phyloP scores from a whole-genome alignment of 768 basidiomycete species.

The Ramaria sp. region DNA sequence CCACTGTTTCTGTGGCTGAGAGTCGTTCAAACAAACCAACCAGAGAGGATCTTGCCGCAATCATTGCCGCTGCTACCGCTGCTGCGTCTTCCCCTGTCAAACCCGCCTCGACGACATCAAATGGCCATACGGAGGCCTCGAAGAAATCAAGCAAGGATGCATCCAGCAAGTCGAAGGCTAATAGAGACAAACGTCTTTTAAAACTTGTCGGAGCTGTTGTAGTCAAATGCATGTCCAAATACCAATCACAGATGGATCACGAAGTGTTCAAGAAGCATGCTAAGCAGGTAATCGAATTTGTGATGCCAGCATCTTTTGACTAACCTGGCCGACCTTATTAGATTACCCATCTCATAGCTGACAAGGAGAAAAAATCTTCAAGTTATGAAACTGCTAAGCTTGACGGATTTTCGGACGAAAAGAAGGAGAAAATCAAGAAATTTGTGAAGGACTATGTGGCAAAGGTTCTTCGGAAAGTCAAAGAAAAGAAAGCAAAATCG shows the following conservation, averaged over 20 bases:
- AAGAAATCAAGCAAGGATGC: slow-evolving; percentile 28
- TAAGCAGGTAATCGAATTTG: slow-evolving; percentile 57
- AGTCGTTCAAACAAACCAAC: slow-evolving; percentile 17
- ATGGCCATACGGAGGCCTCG: slow-evolving; percentile 16
- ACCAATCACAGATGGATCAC: slow-evolving; percentile 59
- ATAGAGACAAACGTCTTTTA: slow-evolving; percentile 71
- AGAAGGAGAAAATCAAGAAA: slow-evolving; percentile 79
- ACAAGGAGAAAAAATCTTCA: slow-evolving; percentile 90
- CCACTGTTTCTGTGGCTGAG: neutral
- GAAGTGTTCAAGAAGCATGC: slow-evolving; percentile 93
- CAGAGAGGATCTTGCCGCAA: slow-evolving; percentile 24
- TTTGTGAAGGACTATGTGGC: slow-evolving; percentile 86
- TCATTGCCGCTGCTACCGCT: slow-evolving; percentile 31
- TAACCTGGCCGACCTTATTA: slow-evolving; percentile 19
- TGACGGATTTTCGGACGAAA: slow-evolving; percentile 76
- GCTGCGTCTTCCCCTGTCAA: slow-evolving; percentile 18
- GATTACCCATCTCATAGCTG: slow-evolving; percentile 80
- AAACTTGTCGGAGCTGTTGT: slow-evolving; percentile 85
- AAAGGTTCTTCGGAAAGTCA: slow-evolving; percentile 43
- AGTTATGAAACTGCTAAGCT: slow-evolving; percentile 66
- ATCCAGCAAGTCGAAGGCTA: slow-evolving; percentile 50
- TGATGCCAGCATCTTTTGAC: neutral
- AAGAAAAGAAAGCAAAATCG: neutral
- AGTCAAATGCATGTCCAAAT: slow-evolving; percentile 88
- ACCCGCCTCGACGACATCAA: slow-evolving; percentile 17